Percentiles rank a stretch among this genome's conserved stretches.
These are phyloP conservation scores for Keithomyces neogunnii DNA, from an alignment of 2,329 filamentous ascomycete species.

Conservation along the genomic window DNA sequence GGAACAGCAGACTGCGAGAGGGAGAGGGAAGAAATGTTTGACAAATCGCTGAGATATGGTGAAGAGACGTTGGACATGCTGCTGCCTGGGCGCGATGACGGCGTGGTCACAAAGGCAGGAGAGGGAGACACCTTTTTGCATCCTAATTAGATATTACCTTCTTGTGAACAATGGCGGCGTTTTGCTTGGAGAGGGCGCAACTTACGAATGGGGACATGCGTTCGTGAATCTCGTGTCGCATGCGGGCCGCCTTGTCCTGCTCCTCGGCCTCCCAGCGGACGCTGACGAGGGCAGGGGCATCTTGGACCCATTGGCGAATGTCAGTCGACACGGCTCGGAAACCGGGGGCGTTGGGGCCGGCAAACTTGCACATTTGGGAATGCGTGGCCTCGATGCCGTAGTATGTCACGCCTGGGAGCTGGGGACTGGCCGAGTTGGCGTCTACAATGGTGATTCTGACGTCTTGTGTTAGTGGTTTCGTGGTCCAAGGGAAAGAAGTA, in stretches of 20 bases:
- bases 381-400: conserved; percentile 71
- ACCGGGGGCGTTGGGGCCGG: conserved; percentile 54
- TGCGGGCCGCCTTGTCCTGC: conserved; percentile 37
- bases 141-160: not conserved
- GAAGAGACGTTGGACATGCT: conserved; percentile 4
- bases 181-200: not conserved
- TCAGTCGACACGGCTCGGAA: conserved; percentile 45
- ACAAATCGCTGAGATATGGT: conserved; percentile 3
- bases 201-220: conserved; percentile 24
- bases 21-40: conserved; percentile 2
- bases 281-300: conserved; percentile 45
- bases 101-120: not conserved
- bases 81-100: not conserved
- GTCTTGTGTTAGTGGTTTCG: no score
- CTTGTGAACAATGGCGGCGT: not conserved
- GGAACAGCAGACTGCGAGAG: not conserved
- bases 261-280: conserved; percentile 54
- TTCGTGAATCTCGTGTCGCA: conserved; percentile 37
- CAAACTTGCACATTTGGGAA: conserved; percentile 65
- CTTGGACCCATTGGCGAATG: conserved; percentile 41
- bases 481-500: not conserved
- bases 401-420: conserved; percentile 59
- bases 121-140: conserved; percentile 1
- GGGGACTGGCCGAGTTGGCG: conserved; percentile 59
- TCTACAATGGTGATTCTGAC: conserved; percentile 55